Evolutionary conservation across 1,139 yeast genomes (phyloP).

Genomic region (Magnusiomyces tetraspermus): DNA sequence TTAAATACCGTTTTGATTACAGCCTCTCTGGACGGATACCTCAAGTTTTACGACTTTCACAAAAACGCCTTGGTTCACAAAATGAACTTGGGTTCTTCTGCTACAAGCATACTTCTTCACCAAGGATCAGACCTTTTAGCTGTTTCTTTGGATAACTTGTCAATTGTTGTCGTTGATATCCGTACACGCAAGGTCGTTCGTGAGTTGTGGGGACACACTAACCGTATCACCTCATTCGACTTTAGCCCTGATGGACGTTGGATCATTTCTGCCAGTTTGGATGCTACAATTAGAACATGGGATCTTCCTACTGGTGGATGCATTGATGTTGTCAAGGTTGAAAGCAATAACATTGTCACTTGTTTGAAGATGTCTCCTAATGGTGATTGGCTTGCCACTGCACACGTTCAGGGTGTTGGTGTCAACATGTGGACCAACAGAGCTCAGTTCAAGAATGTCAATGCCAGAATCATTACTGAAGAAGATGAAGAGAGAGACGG

Average conservation of each 20-base stretch:
- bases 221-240: slow-evolving; percentile 80
- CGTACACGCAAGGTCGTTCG: slow-evolving; percentile 76
- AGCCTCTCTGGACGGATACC: slow-evolving; percentile 78
- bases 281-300: slow-evolving; percentile 90
- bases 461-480: slow-evolving; percentile 70
- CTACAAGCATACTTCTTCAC: slow-evolving; percentile 69
- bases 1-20: slow-evolving; percentile 83
- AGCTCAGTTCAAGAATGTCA: slow-evolving; percentile 65
- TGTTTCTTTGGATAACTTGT: slow-evolving; percentile 74
- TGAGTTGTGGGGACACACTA: slow-evolving; percentile 81
- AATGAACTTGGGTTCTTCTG: slow-evolving; percentile 62
- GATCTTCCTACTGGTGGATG: slow-evolving; percentile 96
- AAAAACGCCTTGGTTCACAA: slow-evolving; percentile 49
- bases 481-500: slow-evolving; percentile 35
- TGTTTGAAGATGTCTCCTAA: slow-evolving; percentile 71
- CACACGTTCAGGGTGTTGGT: slow-evolving; percentile 88
- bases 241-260: slow-evolving; percentile 95
- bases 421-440: slow-evolving; percentile 87
- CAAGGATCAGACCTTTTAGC: slow-evolving; percentile 78
- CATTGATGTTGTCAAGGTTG: slow-evolving; percentile 79
- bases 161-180: slow-evolving; percentile 74
- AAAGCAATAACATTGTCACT: slow-evolving; percentile 57
- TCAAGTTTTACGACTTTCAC: slow-evolving; percentile 75
- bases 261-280: slow-evolving; percentile 78
- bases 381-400: slow-evolving; percentile 87